These are phyloP conservation scores for Candida anglica DNA, from an alignment of 805 yeast species.

Conservation along the genomic window DNA sequence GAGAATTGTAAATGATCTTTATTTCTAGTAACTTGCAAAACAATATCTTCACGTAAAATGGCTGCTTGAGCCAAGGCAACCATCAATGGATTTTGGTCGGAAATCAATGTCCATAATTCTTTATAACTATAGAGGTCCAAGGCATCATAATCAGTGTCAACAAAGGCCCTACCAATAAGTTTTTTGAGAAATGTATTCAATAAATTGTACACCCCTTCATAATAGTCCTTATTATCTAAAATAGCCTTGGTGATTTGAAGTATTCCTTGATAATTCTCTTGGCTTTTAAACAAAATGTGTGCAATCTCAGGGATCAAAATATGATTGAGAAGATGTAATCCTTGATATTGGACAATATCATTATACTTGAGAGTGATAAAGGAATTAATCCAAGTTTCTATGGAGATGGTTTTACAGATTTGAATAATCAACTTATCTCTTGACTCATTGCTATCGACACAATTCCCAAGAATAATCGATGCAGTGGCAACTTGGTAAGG, in stretches of 20 bases:
- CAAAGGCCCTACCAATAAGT: no score
- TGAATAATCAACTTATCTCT: constrained; percentile 7
- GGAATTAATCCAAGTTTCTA: constrained; percentile 6
- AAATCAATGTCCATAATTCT: background rate
- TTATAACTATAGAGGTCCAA: background rate
- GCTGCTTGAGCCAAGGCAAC: background rate
- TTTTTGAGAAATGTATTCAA: constrained; percentile 17
- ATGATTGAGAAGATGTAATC: constrained; percentile 31
- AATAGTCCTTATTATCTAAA: constrained; percentile 9
- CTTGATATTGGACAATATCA: constrained; percentile 36
- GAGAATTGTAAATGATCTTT: no score
- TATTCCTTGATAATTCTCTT: constrained; percentile 4
- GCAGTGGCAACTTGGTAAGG: constrained; percentile 26
- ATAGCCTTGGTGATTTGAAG: constrained; percentile 2
- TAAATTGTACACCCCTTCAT: constrained; percentile 3
- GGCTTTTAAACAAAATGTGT: constrained; percentile 8
- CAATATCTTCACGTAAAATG: background rate
- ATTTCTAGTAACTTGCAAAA: no score
- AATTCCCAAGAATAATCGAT: constrained; percentile 34
- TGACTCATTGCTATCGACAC: constrained; percentile 17
- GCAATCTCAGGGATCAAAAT: constrained; percentile 15
- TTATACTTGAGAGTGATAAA: constrained; percentile 14
- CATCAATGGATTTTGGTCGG: background rate
- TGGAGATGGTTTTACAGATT: background rate
- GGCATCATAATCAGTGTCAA: background rate